A percentile compares a stretch with the other conserved stretches of the same genome.
phyloP scores from a whole-genome alignment of 1,284 basidiomycete species.

The Apiotrichum montevideense region DNA sequence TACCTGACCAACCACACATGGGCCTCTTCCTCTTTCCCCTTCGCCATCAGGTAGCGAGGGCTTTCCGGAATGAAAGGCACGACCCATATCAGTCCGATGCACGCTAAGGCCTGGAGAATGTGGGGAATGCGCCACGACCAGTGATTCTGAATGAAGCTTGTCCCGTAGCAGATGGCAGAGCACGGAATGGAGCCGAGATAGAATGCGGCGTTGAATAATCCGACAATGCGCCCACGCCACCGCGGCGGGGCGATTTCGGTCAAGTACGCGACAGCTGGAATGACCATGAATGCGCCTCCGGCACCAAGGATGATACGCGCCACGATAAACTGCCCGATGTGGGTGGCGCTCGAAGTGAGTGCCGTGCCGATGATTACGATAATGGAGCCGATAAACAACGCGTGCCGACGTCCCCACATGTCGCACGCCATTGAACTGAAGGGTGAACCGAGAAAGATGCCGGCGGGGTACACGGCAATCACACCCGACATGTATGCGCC shows the following conservation, averaged over 20 bases:
- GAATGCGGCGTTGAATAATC: constrained; percentile 34
- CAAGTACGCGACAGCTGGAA: constrained; percentile 52
- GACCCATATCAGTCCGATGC: constrained; percentile 3
- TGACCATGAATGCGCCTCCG: constrained; percentile 45
- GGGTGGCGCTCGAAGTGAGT: constrained; percentile 28
- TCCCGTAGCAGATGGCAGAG: constrained; percentile 6
- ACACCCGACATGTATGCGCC: background rate
- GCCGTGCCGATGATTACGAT: constrained; percentile 48
- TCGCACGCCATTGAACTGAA: constrained; percentile 31
- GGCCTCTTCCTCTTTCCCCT: constrained; percentile 56
- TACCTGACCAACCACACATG: constrained; percentile 66
- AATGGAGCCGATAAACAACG: constrained; percentile 51
- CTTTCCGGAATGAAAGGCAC: constrained; percentile 26
- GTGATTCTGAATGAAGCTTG: constrained; percentile 18
- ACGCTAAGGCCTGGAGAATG: constrained; percentile 23
- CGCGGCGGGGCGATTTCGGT: constrained; percentile 57
- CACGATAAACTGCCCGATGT: constrained; percentile 40
- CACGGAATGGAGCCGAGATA: constrained; percentile 27
- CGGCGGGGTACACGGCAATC: background rate
- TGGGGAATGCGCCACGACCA: constrained; percentile 28
- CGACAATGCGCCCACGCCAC: constrained; percentile 58
- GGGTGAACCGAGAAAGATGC: background rate
- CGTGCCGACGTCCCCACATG: constrained; percentile 52
- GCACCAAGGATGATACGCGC: constrained; percentile 55
- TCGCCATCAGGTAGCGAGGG: constrained; percentile 24